Percentiles rank a stretch among this genome's conserved stretches.
phyloP scores from a whole-genome alignment of 2,329 filamentous ascomycete species.

The Penicillium occitanis region DNA sequence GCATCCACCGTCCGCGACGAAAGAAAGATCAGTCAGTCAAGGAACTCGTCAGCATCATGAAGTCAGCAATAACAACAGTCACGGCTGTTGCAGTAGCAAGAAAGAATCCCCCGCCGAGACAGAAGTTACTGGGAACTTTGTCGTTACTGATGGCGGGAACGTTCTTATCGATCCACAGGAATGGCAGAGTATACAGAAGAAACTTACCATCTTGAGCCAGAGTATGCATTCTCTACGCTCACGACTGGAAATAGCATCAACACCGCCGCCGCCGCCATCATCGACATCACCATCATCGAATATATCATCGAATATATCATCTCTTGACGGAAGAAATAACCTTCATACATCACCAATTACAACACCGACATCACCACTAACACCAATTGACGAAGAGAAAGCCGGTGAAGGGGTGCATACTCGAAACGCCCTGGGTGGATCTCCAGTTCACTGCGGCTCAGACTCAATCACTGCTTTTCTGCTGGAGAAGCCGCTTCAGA shows the following conservation, averaged over 20 bases:
- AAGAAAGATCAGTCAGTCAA: constrained; percentile 24
- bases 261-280: constrained; percentile 17
- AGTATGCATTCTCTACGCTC: constrained; percentile 40
- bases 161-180: constrained; percentile 44
- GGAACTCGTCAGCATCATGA: neutral
- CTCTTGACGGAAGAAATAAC: neutral
- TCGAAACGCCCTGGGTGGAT: constrained; percentile 58
- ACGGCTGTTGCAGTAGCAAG: constrained; percentile 1
- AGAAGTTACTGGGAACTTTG: constrained; percentile 18
- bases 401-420: constrained; percentile 58
- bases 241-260: constrained; percentile 35
- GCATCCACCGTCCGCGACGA: constrained; percentile 47
- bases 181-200: constrained; percentile 44
- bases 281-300: constrained; percentile 18
- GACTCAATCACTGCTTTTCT: constrained; percentile 63
- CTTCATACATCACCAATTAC: neutral
- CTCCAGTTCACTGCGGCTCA: constrained; percentile 61
- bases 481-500: constrained; percentile 49
- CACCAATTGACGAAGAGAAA: constrained; percentile 17
- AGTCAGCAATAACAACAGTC: neutral
- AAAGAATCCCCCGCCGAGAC: constrained; percentile 10
- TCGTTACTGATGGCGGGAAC: constrained; percentile 25
- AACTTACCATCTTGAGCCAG: constrained; percentile 44
- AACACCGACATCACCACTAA: neutral
- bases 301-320: neutral